Evolutionary conservation across 768 basidiomycete genomes (phyloP).

Genomic region (Clitopilus passeckerianus): DNA sequence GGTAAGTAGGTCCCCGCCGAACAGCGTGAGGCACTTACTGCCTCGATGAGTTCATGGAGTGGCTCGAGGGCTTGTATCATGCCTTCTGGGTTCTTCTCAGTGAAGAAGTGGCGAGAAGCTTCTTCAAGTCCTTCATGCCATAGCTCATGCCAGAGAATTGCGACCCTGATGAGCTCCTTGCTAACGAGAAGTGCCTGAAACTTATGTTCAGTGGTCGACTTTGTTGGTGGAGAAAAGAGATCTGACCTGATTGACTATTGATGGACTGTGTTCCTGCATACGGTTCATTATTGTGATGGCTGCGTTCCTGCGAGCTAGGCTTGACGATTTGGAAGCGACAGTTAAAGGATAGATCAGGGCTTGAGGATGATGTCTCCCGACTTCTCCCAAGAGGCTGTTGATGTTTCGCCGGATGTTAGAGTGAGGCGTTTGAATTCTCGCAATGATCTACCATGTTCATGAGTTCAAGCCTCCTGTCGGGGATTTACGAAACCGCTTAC

Average conservation of each 20-base stretch:
- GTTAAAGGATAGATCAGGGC: conserved; percentile 94
- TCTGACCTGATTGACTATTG: conserved; percentile 78
- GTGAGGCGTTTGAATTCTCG: conserved; percentile 94
- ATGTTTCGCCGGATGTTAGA: conserved; percentile 84
- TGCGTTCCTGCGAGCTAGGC: conserved; percentile 71
- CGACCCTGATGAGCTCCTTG: conserved; percentile 92
- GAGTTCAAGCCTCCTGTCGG: not conserved
- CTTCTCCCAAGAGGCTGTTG: conserved; percentile 80
- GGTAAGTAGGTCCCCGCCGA: not conserved
- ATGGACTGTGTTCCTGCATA: conserved; percentile 88
- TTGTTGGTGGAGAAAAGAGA: conserved; percentile 1
- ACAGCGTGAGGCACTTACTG: conserved; percentile 38
- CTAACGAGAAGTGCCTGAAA: conserved; percentile 79
- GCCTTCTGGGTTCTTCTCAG: conserved; percentile 92
- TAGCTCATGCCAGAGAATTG: conserved; percentile 97
- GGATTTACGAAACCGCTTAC: conserved; percentile 31
- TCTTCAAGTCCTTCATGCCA: conserved; percentile 99
- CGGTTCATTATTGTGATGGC: conserved; percentile 85
- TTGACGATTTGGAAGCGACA: conserved; percentile 95
- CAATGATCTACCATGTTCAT: conserved; percentile 70
- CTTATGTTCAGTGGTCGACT: not conserved
- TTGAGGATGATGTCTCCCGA: conserved; percentile 96
- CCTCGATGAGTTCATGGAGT: conserved; percentile 87
- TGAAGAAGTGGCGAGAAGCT: conserved; percentile 93
- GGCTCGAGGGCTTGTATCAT: conserved; percentile 95